These are phyloP conservation scores for Phytophthora quininea DNA, from an alignment of 352 stramenopile species.

Conservation along the genomic window DNA sequence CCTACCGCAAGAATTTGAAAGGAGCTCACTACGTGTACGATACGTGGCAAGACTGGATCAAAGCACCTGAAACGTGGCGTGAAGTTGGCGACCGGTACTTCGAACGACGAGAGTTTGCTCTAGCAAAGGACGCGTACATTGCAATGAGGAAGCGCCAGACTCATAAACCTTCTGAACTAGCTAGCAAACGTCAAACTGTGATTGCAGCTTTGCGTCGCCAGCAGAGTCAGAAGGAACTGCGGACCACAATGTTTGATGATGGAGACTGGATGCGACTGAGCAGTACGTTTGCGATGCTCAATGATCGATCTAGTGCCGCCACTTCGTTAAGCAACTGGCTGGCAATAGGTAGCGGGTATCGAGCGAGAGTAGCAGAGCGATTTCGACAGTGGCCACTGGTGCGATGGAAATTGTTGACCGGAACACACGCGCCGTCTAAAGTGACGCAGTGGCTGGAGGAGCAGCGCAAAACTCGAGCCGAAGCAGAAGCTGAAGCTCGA, in stretches of 20 bases:
- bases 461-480: conserved; percentile 14
- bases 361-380: conserved; percentile 44
- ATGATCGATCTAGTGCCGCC: conserved; percentile 40
- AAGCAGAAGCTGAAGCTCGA: conserved; percentile 25
- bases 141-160: conserved; percentile 63
- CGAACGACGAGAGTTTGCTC: conserved; percentile 47
- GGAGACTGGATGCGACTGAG: conserved; percentile 66
- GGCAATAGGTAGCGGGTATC: conserved; percentile 37
- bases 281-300: conserved; percentile 46
- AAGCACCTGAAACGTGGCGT: conserved; percentile 54
- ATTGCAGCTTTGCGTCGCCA: conserved; percentile 26
- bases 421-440: conserved; percentile 38
- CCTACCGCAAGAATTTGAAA: conserved; percentile 49
- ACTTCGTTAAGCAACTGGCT: conserved; percentile 52
- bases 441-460: conserved; percentile 37
- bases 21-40: conserved; percentile 17
- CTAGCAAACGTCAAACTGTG: conserved; percentile 41
- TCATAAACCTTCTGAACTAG: conserved; percentile 34
- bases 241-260: conserved; percentile 18
- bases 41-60: conserved; percentile 72
- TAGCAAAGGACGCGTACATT: conserved; percentile 67
- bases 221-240: conserved; percentile 13
- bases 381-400: conserved; percentile 61
- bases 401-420: conserved; percentile 64
- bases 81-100: conserved; percentile 59